Percentiles rank a stretch among this genome's conserved stretches.
These are phyloP conservation scores for Parsonsia alboflavescens DNA, from an alignment of 257 asterid genomes.

Conservation along the genomic window DNA sequence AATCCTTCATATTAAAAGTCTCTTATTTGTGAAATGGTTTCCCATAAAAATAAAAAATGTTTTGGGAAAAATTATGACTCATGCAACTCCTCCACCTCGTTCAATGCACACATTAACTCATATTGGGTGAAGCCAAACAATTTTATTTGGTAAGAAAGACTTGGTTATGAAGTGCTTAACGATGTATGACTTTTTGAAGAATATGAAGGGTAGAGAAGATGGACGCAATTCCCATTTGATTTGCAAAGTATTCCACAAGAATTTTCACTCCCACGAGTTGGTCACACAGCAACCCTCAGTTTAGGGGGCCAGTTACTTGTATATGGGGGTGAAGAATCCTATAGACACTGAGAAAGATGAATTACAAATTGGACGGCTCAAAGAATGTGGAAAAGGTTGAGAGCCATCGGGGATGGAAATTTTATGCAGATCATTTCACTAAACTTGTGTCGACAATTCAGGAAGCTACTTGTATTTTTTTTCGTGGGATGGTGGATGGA, in stretches of 20 bases:
- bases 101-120: conserved; percentile 83
- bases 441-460: conserved; percentile 71
- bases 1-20: too few species aligned
- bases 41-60: too few species aligned
- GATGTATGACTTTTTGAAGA: conserved; percentile 69
- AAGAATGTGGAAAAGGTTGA: conserved; percentile 62
- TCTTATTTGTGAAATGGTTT: too few species aligned
- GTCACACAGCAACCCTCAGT: conserved; percentile 80
- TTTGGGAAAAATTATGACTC: conserved; percentile 39
- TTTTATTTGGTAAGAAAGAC: conserved; percentile 79
- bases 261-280: conserved; percentile 67
- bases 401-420: conserved; percentile 52
- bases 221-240: conserved; percentile 58
- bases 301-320: conserved; percentile 70
- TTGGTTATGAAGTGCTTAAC: conserved; percentile 59
- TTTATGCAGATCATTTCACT: conserved; percentile 70
- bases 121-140: conserved; percentile 43
- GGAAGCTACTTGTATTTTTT: conserved; percentile 62
- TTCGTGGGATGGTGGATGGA: conserved; percentile 96
- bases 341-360: conserved; percentile 66
- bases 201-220: conserved; percentile 42
- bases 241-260: conserved; percentile 55
- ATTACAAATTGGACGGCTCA: conserved; percentile 30
- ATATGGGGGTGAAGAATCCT: conserved; percentile 83
- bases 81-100: conserved; percentile 64